Evolutionary conservation across 2,329 filamentous ascomycete species (phyloP).

Genomic region (Canariomyces notabilis): DNA sequence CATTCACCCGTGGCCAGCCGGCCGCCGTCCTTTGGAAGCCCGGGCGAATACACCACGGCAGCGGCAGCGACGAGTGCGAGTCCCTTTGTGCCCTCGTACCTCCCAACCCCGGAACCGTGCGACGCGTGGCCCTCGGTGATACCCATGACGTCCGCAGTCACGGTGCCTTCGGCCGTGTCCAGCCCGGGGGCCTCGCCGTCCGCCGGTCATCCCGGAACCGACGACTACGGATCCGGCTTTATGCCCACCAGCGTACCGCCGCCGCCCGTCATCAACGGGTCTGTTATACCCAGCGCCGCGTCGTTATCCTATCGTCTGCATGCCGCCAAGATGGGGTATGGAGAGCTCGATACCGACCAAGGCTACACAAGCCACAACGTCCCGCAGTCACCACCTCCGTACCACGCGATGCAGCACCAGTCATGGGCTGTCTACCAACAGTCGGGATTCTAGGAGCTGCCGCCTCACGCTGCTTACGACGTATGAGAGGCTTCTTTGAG

Average conservation of each 20-base stretch:
- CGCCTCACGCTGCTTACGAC: background rate
- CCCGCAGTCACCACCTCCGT: conserved; percentile 8
- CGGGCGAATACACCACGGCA: conserved; percentile 38
- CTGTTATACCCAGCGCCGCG: background rate
- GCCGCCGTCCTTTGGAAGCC: conserved; percentile 39
- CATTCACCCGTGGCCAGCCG: conserved; percentile 36
- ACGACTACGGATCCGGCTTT: conserved; percentile 40
- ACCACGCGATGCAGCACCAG: conserved; percentile 12
- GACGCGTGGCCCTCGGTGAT: conserved; percentile 44
- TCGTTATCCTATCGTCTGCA: conserved; percentile 12
- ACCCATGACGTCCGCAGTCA: conserved; percentile 31
- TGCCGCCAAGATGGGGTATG: conserved; percentile 36
- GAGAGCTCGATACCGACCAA: conserved; percentile 27
- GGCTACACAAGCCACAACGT: conserved; percentile 12
- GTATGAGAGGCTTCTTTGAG: too few species aligned
- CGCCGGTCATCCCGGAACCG: conserved; percentile 43
- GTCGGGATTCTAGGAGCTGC: background rate
- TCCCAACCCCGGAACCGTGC: conserved; percentile 38
- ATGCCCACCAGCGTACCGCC: conserved; percentile 42
- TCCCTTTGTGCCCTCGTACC: conserved; percentile 36
- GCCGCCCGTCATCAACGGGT: conserved; percentile 1
- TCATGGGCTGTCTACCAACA: background rate
- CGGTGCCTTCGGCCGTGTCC: conserved; percentile 44
- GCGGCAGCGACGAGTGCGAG: conserved; percentile 36
- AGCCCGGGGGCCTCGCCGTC: conserved; percentile 50